These are phyloP conservation scores for Globisporangium spinosum DNA, from an alignment of 352 stramenopile genomes.

Conservation along the genomic window DNA sequence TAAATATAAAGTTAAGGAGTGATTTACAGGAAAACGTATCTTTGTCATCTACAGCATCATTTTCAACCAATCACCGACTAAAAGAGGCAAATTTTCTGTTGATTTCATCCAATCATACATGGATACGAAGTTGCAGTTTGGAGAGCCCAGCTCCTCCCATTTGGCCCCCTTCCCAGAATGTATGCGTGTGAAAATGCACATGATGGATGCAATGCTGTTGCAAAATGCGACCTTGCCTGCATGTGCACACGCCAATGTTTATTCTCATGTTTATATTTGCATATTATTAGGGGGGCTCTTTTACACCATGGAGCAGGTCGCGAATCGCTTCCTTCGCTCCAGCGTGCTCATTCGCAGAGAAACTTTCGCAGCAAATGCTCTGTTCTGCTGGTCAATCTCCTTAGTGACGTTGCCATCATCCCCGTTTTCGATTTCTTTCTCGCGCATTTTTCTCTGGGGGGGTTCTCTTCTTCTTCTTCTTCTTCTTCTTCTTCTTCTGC, in stretches of 20 bases:
- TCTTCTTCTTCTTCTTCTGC: constrained; percentile 2
- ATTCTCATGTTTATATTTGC: neutral
- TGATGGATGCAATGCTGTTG: neutral
- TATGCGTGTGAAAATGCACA: neutral
- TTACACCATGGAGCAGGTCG: neutral
- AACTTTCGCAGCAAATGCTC: neutral
- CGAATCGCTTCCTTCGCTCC: constrained; percentile 7
- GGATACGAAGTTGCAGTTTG: neutral
- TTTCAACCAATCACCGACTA: neutral
- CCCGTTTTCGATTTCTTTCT: neutral
- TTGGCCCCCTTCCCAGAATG: neutral
- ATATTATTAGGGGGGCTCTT: neutral
- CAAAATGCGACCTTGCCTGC: neutral
- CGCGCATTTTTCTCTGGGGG: neutral
- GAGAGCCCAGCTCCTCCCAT: constrained; percentile 8
- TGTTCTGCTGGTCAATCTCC: neutral
- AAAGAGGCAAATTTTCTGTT: neutral
- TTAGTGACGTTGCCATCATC: neutral
- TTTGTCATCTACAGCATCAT: neutral
- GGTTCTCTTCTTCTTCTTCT: neutral
- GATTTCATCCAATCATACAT: neutral
- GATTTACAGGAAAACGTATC: neutral
- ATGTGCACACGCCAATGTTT: neutral
- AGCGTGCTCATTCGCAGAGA: neutral
- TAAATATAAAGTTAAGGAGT: neutral